Evolutionary conservation across 257 asterid genomes (phyloP), one percentile per base, ranked within the genome.

Genomic region (Mentha longifolia): DNA sequence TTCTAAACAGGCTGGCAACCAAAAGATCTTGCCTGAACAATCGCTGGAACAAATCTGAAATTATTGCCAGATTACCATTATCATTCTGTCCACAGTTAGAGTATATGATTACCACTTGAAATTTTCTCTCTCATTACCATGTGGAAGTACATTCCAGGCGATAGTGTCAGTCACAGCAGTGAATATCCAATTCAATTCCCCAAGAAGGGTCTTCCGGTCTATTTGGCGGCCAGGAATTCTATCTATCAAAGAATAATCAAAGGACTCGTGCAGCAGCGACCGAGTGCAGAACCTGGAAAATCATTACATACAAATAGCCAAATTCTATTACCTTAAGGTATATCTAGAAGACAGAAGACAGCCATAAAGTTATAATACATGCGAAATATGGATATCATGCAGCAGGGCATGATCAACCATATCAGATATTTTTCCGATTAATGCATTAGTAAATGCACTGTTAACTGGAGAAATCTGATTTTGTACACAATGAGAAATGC

Each of bases 121-220:
- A 51, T 30, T 58, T 60, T 46, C 28, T 76, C 71, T 76, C 59
- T 28, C 67, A 72, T 84, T 95, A 95, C 99, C 99, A 80, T 90
- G 97, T 5, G 99, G 96, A 43, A 95, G 98, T 75, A 95, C 98
- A 84, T 92, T 95, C 99, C 99, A 95, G 78, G 99, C 99, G 68
- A 95, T 95, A 75, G 98, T 95, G 85, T 92, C 97, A 35, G 99
- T 95, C 33, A 95, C 96, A 65, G 99, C 99, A 30, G 98, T 95
- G 88, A 95, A 95, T 73, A 92, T 95, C 99, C 99, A 95, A 84
- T 95, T 95, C 90, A 95, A 79, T 80, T 95, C 99, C 64, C 99
- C 99, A 43, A 95, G 97, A 80, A 92, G 98, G 54, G 98, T 92
- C 85, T 92, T 95, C 71, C 99, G 85, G 79, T 95, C 99, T 56